Conservation (phyloP, 208 protist genomes). For the Wallacemonas rigidus region DNA sequence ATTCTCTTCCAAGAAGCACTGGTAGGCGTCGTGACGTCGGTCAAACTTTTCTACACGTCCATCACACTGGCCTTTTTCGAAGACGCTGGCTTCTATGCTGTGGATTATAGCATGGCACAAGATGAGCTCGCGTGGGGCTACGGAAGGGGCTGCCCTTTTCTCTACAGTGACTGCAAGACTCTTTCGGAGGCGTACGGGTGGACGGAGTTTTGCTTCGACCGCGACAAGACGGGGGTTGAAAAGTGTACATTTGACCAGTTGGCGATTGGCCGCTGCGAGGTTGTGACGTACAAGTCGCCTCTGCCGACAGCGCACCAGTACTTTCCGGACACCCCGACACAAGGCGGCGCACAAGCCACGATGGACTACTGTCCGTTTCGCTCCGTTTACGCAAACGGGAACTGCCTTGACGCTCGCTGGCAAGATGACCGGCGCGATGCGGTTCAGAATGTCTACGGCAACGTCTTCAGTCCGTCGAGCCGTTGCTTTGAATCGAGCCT, state of each 20-base stretch:
- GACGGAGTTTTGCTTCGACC: conserved; percentile 59
- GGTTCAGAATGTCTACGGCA: conserved; percentile 39
- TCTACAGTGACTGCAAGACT: conserved; percentile 48
- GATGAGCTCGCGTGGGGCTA: conserved; percentile 44
- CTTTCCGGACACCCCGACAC: conserved; percentile 23
- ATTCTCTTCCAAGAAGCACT: conserved; percentile 59
- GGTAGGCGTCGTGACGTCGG: conserved; percentile 39
- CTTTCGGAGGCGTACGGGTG: conserved; percentile 12
- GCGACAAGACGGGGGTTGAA: background rate
- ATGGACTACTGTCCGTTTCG: conserved; percentile 67
- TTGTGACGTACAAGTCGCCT: conserved; percentile 22
- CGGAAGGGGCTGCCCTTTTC: conserved; percentile 46
- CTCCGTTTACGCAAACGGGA: conserved; percentile 27
- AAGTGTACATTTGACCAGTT: conserved; percentile 44
- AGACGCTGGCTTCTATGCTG: conserved; percentile 53
- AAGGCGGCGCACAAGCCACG: conserved; percentile 33
- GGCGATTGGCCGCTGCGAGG: conserved; percentile 37
- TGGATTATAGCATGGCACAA: conserved; percentile 50
- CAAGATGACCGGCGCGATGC: conserved; percentile 23
- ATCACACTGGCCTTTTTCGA: conserved; percentile 65
- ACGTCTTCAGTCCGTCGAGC: conserved; percentile 32
- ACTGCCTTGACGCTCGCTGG: conserved; percentile 29
- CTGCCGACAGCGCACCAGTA: conserved; percentile 43
- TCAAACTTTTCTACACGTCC: conserved; percentile 40
- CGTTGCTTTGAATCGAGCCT: conserved; percentile 53